Conservation (phyloP, 2,329 filamentous ascomycete species). For the Thermochaetoides dissita region DNA sequence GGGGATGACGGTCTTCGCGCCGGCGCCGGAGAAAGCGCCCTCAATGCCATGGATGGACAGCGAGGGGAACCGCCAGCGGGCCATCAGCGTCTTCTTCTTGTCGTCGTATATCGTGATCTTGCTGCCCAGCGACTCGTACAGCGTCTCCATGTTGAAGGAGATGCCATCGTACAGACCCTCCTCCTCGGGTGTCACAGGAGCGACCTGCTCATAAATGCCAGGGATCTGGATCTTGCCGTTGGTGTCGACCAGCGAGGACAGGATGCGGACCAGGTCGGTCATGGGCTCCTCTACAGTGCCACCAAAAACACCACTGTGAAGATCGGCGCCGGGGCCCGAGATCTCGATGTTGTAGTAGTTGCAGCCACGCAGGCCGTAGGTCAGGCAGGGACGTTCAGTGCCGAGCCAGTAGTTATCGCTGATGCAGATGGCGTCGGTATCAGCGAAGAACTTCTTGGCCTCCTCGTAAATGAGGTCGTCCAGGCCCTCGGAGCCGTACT, state of each 20-base stretch:
- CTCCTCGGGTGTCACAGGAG: slow-evolving; percentile 74
- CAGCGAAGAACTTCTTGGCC: slow-evolving; percentile 87
- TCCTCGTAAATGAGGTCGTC: slow-evolving; percentile 89
- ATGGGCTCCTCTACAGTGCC: slow-evolving; percentile 96
- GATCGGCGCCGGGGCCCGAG: slow-evolving; percentile 78
- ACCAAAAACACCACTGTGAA: slow-evolving; percentile 95
- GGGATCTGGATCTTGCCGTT: slow-evolving; percentile 87
- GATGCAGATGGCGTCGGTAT: slow-evolving; percentile 92
- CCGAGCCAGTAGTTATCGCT: slow-evolving; percentile 99
- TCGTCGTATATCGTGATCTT: slow-evolving; percentile 74
- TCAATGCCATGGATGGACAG: slow-evolving; percentile 90
- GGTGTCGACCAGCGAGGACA: slow-evolving; percentile 74
- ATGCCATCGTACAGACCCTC: slow-evolving; percentile 78
- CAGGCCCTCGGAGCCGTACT: slow-evolving; percentile 91
- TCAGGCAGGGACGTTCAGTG: slow-evolving; percentile 95
- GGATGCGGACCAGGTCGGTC: slow-evolving; percentile 78
- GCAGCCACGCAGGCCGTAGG: slow-evolving; percentile 90
- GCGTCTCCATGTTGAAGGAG: slow-evolving; percentile 88
- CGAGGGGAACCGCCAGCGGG: slow-evolving; percentile 87
- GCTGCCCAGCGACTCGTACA: slow-evolving; percentile 83
- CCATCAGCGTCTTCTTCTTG: slow-evolving; percentile 90
- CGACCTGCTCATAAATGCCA: slow-evolving; percentile 89
- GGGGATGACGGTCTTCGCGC: slow-evolving; percentile 96
- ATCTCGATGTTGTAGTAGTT: slow-evolving; percentile 95
- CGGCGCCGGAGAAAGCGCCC: slow-evolving; percentile 82